These are phyloP conservation scores for Kodamaea kakaduensis DNA, from an alignment of 805 yeast species.

Conservation along the genomic window DNA sequence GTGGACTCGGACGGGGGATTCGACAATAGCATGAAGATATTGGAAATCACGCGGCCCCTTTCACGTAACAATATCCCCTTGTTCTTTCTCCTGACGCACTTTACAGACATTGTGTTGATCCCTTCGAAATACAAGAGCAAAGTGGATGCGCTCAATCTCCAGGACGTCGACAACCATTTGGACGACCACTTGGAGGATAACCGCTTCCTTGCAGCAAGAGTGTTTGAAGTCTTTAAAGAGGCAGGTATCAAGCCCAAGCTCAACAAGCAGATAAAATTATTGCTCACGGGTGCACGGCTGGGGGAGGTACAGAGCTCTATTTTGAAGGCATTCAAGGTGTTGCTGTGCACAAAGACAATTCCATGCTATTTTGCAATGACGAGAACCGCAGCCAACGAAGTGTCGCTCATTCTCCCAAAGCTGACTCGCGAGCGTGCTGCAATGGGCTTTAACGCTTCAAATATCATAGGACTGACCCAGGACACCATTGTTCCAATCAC, in stretches of 20 bases:
- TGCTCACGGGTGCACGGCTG: conserved; percentile 58
- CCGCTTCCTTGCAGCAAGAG: conserved; percentile 24
- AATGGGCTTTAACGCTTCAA: conserved; percentile 38
- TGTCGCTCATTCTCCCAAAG: conserved; percentile 46
- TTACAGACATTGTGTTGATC: conserved; percentile 59
- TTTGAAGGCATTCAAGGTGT: conserved; percentile 39
- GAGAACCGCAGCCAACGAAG: conserved; percentile 47
- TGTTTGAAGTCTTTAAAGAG: conserved; percentile 34
- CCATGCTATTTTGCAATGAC: conserved; percentile 52
- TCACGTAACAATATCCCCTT: conserved; percentile 53
- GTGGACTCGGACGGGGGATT: conserved; percentile 58
- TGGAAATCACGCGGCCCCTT: conserved; percentile 57
- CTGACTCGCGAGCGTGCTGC: conserved; percentile 29
- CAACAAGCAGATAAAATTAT: conserved; percentile 35
- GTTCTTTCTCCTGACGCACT: conserved; percentile 60
- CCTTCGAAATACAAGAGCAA: conserved; percentile 43
- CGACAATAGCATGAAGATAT: conserved; percentile 47
- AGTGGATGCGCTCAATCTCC: conserved; percentile 36
- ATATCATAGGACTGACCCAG: conserved; percentile 52
- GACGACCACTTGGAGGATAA: conserved; percentile 3
- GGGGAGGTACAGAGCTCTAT: conserved; percentile 42
- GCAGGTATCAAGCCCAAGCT: conserved; percentile 44
- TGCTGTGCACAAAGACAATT: conserved; percentile 21
- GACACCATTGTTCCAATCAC: conserved; percentile 56
- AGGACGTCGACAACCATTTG: conserved; percentile 1